These are phyloP conservation scores for Polymyxa betae DNA, from an alignment of 208 protist species.

Conservation along the genomic window DNA sequence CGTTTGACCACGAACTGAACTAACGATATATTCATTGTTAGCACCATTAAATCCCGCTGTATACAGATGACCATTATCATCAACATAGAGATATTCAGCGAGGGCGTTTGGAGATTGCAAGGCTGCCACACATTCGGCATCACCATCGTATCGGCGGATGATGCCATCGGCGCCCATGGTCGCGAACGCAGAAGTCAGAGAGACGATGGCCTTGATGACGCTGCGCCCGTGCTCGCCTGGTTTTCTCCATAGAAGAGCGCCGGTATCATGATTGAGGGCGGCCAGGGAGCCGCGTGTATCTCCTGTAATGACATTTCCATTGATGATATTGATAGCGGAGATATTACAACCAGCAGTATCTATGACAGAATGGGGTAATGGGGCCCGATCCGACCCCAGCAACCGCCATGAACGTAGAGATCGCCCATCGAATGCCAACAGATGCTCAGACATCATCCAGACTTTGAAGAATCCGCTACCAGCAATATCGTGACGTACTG, in stretches of 20 bases:
- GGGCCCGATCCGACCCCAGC: not conserved
- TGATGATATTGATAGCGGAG: not conserved
- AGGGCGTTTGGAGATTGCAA: not conserved
- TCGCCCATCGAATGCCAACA: not conserved
- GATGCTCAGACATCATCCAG: not conserved
- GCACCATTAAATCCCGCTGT: not conserved
- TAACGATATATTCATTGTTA: not conserved
- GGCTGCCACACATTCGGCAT: not conserved
- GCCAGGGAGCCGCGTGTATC: not conserved
- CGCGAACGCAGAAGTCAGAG: not conserved
- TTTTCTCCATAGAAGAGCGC: not conserved
- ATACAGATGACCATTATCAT: not conserved
- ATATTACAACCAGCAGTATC: not conserved
- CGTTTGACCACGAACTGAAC: not conserved
- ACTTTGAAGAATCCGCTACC: not conserved
- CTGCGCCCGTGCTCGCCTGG: not conserved
- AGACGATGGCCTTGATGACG: not conserved
- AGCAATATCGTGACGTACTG: not conserved
- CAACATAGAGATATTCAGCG: not conserved
- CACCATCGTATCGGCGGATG: not conserved
- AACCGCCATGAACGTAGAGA: not conserved
- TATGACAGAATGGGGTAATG: not conserved
- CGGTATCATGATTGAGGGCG: not conserved
- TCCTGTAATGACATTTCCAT: not conserved
- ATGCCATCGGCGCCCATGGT: not conserved